Conservation (phyloP, 805 yeast species). For the Yamadazyma olivae region DNA sequence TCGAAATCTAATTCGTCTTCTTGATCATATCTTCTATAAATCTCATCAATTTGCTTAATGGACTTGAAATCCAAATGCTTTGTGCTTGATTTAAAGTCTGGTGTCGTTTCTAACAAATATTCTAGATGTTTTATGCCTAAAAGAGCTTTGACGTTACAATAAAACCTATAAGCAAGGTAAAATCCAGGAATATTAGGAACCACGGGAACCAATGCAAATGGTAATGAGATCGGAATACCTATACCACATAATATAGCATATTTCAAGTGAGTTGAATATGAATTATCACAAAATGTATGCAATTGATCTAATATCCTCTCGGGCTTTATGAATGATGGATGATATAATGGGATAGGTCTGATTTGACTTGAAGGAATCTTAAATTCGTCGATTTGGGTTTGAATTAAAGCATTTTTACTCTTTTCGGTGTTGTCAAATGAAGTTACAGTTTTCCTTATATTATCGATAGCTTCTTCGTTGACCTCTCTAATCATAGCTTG, state of each 20-base stretch:
- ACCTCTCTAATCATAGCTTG: conserved; percentile 52
- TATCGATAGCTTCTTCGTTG: conserved; percentile 22
- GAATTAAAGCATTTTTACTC: conserved; percentile 13
- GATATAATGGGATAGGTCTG: conserved; percentile 39
- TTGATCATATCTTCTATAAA: conserved; percentile 12
- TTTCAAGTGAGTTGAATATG: conserved; percentile 52
- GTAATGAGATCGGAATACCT: conserved; percentile 74
- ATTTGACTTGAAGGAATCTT: conserved; percentile 27
- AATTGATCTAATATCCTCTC: conserved; percentile 37
- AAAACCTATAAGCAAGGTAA: conserved; percentile 74
- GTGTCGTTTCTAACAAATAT: conserved; percentile 41
- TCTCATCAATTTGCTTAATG: conserved; percentile 14
- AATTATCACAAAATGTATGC: conserved; percentile 37
- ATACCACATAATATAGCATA: conserved; percentile 51
- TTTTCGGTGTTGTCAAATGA: background rate
- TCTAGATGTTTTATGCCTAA: conserved; percentile 69
- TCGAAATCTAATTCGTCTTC: conserved; percentile 7
- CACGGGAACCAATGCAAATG: conserved; percentile 79
- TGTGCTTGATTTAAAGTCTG: conserved; percentile 12
- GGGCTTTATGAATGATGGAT: conserved; percentile 34
- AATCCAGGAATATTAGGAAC: conserved; percentile 92
- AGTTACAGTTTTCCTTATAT: background rate
- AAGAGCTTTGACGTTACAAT: conserved; percentile 79
- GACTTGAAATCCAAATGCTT: conserved; percentile 21
- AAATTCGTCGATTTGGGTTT: conserved; percentile 23